phyloP scores from a whole-genome alignment of 2,329 filamentous ascomycete genomes.

The Bipolaris zeicola region DNA sequence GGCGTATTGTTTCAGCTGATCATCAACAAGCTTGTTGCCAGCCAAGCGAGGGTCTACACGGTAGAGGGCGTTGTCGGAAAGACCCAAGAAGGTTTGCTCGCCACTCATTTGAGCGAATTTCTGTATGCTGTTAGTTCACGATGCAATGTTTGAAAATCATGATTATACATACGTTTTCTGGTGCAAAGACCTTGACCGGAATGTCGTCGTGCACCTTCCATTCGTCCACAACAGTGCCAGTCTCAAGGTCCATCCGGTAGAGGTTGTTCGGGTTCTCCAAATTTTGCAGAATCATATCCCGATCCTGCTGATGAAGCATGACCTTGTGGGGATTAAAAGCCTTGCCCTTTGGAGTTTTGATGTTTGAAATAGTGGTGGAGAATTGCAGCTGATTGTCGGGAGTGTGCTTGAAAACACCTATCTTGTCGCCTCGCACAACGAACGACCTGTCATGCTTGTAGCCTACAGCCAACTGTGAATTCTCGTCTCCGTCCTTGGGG shows the following conservation, averaged over 20 bases:
- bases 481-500: slow-evolving; percentile 80
- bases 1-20: slow-evolving; percentile 91
- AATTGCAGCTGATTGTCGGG: slow-evolving; percentile 92
- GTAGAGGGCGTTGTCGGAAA: slow-evolving; percentile 91
- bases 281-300: slow-evolving; percentile 88
- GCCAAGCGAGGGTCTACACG: slow-evolving; percentile 88
- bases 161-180: slow-evolving; percentile 69
- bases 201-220: slow-evolving; percentile 99
- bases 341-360: slow-evolving; percentile 80
- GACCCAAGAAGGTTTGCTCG: slow-evolving; percentile 92
- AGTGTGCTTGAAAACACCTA: slow-evolving; percentile 98
- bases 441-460: slow-evolving; percentile 98
- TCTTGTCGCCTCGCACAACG: slow-evolving; percentile 95
- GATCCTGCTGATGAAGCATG: slow-evolving; percentile 91
- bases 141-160: not conserved
- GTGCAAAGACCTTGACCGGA: slow-evolving; percentile 86
- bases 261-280: slow-evolving; percentile 82
- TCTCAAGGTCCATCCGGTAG: slow-evolving; percentile 97
- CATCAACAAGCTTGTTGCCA: slow-evolving; percentile 90
- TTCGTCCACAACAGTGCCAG: slow-evolving; percentile 96
- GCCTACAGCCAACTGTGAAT: slow-evolving; percentile 92
- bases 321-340: slow-evolving; percentile 95
- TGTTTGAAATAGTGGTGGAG: slow-evolving; percentile 95
- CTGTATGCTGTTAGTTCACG: slow-evolving; percentile 47
- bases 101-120: slow-evolving; percentile 98